These are phyloP conservation scores for Scheffersomyces lignosus DNA, from an alignment of 805 yeast genomes.

Conservation along the genomic window DNA sequence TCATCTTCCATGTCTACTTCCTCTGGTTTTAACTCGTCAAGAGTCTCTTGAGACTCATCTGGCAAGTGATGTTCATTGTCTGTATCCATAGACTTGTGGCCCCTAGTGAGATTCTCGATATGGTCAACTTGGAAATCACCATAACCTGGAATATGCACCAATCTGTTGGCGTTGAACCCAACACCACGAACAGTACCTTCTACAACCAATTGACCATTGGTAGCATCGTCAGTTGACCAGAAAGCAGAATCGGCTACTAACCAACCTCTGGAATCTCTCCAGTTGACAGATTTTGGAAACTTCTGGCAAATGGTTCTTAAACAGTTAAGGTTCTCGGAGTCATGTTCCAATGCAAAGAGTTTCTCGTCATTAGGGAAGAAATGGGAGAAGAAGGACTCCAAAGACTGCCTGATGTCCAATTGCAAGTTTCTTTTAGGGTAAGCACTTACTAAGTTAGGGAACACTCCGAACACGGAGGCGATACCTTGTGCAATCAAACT, in stretches of 20 bases:
- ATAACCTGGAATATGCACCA: slow-evolving; percentile 82
- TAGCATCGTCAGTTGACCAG: slow-evolving; percentile 33
- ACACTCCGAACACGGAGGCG: slow-evolving; percentile 74
- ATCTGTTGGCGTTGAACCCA: slow-evolving; percentile 74
- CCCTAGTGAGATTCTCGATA: slow-evolving; percentile 51
- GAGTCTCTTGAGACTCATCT: slow-evolving; percentile 50
- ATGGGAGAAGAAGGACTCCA: slow-evolving; percentile 41
- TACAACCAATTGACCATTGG: slow-evolving; percentile 50
- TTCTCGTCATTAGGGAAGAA: slow-evolving; percentile 69
- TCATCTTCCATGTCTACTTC: slow-evolving; percentile 47
- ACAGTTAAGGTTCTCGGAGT: slow-evolving; percentile 70
- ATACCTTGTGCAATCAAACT: slow-evolving; percentile 92
- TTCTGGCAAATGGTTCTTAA: slow-evolving; percentile 79
- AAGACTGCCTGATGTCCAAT: slow-evolving; percentile 51
- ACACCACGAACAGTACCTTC: slow-evolving; percentile 87
- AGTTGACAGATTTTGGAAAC: slow-evolving; percentile 77
- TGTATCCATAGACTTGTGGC: slow-evolving; percentile 19
- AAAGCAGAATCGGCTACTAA: slow-evolving; percentile 67
- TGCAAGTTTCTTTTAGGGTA: slow-evolving; percentile 78
- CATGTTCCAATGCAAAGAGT: slow-evolving; percentile 66
- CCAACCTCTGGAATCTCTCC: slow-evolving; percentile 95
- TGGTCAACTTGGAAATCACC: slow-evolving; percentile 83
- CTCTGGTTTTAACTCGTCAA: slow-evolving; percentile 61
- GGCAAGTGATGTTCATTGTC: slow-evolving; percentile 23
- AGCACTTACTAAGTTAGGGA: slow-evolving; percentile 66